phyloP scores from a whole-genome alignment of 371 early-diverging fungal genomes.

The Mucor piriformis region DNA sequence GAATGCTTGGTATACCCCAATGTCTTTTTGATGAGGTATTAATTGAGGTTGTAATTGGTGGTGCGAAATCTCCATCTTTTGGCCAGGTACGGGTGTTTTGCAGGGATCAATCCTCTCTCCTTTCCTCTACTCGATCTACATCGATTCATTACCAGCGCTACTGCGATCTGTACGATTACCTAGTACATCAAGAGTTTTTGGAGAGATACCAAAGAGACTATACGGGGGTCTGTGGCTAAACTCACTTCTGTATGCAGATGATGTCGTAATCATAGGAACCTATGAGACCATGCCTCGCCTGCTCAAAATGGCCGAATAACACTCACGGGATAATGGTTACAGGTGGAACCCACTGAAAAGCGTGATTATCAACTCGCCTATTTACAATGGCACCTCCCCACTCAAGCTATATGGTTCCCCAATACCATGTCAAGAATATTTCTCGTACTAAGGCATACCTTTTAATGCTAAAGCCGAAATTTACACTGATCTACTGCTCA shows the following conservation, averaged over 20 bases:
- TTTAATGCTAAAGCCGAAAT: conserved; percentile 19
- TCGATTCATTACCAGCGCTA: conserved; percentile 9
- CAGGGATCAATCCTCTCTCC: conserved; percentile 27
- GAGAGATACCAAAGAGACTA: not conserved
- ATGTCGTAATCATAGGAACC: conserved; percentile 15
- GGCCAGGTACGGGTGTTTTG: conserved; percentile 19
- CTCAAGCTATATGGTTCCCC: conserved; percentile 4
- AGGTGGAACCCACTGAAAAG: conserved; percentile 22
- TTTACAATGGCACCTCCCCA: not conserved
- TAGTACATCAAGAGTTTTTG: not conserved
- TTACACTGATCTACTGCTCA: conserved; percentile 35
- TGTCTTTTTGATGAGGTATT: conserved; percentile 15
- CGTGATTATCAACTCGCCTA: conserved; percentile 4
- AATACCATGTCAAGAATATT: conserved; percentile 3
- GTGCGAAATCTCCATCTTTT: not conserved
- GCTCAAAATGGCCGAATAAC: conserved; percentile 3
- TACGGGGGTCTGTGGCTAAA: not conserved
- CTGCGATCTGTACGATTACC: conserved; percentile 4
- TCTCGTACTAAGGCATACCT: not conserved
- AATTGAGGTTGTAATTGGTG: conserved; percentile 3
- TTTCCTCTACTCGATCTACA: conserved; percentile 22
- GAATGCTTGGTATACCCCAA: conserved; percentile 7
- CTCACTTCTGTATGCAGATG: conserved; percentile 17
- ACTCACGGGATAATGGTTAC: conserved; percentile 13
- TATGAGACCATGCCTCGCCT: not conserved